These are phyloP conservation scores for Leucoagaricus sp. DNA, from an alignment of 1,284 basidiomycete species.

Conservation along the genomic window DNA sequence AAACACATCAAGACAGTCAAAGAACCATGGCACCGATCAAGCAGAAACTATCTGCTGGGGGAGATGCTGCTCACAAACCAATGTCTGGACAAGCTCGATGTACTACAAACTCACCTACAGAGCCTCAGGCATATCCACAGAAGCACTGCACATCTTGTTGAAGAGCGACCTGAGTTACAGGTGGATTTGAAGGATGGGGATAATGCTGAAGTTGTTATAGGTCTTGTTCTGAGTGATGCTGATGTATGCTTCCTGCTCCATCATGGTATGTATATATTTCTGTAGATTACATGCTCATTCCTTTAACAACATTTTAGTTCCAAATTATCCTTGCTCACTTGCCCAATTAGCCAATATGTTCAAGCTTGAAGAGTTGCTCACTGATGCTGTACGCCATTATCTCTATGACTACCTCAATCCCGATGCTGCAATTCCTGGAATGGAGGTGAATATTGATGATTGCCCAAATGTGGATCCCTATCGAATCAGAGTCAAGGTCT, in stretches of 20 bases:
- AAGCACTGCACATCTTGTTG: background rate
- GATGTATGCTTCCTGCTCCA: background rate
- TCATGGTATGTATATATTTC: background rate
- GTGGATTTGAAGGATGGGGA: background rate
- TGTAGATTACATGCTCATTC: too few species aligned
- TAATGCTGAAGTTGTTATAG: background rate
- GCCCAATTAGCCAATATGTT: background rate
- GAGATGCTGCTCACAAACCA: slow-evolving; percentile 34
- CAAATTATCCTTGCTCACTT: background rate
- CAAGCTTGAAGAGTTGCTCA: background rate
- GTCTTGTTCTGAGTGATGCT: background rate
- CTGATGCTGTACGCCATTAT: background rate
- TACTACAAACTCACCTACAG: slow-evolving; percentile 21
- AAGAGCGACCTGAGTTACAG: background rate
- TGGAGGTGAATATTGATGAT: background rate
- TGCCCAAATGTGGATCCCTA: background rate
- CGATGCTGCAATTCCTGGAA: background rate
- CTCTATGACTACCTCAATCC: background rate
- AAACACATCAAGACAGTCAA: slow-evolving; percentile 36
- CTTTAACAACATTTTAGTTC: background rate
- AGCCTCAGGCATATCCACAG: slow-evolving; percentile 23
- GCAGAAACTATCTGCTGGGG: slow-evolving; percentile 23
- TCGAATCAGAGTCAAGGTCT: background rate
- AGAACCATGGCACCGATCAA: slow-evolving; percentile 35
- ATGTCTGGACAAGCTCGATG: slow-evolving; percentile 28